phyloP scores from a whole-genome alignment of 805 yeast species.

The Lachancea quebecensis region DNA sequence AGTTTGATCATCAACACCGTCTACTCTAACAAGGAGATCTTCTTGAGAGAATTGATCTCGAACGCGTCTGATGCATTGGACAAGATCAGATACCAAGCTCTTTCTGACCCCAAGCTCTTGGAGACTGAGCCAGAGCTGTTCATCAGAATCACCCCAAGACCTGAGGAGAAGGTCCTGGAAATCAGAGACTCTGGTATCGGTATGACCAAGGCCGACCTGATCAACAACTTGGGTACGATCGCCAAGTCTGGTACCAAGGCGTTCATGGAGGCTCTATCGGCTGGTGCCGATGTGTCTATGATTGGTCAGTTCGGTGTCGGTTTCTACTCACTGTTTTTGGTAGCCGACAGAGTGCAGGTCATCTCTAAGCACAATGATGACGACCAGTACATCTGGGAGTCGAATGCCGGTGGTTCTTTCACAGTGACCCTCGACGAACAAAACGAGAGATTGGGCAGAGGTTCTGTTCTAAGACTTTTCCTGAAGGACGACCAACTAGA shows the following conservation, averaged over 20 bases:
- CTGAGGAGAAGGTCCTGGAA: conserved; percentile 89
- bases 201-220: conserved; percentile 99
- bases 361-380: conserved; percentile 98
- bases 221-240: conserved; percentile 98
- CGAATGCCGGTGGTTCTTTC: conserved; percentile 99
- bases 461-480: conserved; percentile 91
- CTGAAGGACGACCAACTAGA: conserved; percentile 98
- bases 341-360: conserved; percentile 98
- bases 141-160: conserved; percentile 95
- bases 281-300: conserved; percentile 99
- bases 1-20: conserved; percentile 99
- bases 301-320: conserved; percentile 99
- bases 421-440: conserved; percentile 86
- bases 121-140: conserved; percentile 94
- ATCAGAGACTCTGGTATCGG: conserved; percentile 99
- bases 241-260: conserved; percentile 99
- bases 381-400: conserved; percentile 99
- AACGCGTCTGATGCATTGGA: conserved; percentile 99
- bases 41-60: conserved; percentile 97
- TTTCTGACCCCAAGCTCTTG: conserved; percentile 83
- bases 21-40: conserved; percentile 97
- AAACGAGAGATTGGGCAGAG: conserved; percentile 86
- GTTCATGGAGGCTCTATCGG: conserved; percentile 98
- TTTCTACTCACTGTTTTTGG: conserved; percentile 98
- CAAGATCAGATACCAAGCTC: conserved; percentile 95